Base-by-base conservation (phyloP, 2,329 filamentous ascomycete species). In the Alternaria conjuncta region DNA sequence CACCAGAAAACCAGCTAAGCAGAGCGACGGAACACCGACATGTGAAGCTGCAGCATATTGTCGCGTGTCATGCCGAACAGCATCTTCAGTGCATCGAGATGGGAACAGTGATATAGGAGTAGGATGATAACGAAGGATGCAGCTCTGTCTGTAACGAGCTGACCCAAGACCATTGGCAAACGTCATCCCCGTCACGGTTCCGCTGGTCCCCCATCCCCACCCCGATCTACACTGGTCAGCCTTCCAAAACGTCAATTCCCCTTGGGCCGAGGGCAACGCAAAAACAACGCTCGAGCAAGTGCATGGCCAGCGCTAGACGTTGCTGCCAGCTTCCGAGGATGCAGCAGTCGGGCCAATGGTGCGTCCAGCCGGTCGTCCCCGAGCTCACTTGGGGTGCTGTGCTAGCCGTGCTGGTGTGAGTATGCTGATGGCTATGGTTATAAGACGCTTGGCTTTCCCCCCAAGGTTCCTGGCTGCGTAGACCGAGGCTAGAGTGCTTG, bases 341-440 rank as follows among this genome's bases (percentile, higher is more conserved):
- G 66, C 67, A 60, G 64, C 36, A 54, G 67, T 78, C 75, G 75
- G 75, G 44, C 74, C 75, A 79, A 78, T 79, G 75, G 74, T 76
- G 60, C 67, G 68, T 63, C 75, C 71, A 77, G 65, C 76, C 76
- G 75, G 69, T 58, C 65, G 61, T 63, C 71, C 70, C 76, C 75
- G 75, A 76, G 63, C 58, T 67, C 51, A 65, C 57, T 58, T 61
- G 60, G 61, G 57, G 44, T 53, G 32, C 32, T 45, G 28, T 63
- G 61, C 57, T 55, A 53, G 57, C 43, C 64, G 68, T 68, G 64
- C 51, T 58, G 25, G 54, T 36, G 41, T 43, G 55, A 30, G 18
- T 10, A 23, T 66, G 66, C 58, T 69, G 68, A 63, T 60, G 57
- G 57, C 36, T 60, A 59, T 71, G 72, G 65, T 72, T 76, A 77